These are phyloP conservation scores for Haplosporangium sp. DNA, from an alignment of 371 early-diverging fungal genomes.

Conservation along the genomic window DNA sequence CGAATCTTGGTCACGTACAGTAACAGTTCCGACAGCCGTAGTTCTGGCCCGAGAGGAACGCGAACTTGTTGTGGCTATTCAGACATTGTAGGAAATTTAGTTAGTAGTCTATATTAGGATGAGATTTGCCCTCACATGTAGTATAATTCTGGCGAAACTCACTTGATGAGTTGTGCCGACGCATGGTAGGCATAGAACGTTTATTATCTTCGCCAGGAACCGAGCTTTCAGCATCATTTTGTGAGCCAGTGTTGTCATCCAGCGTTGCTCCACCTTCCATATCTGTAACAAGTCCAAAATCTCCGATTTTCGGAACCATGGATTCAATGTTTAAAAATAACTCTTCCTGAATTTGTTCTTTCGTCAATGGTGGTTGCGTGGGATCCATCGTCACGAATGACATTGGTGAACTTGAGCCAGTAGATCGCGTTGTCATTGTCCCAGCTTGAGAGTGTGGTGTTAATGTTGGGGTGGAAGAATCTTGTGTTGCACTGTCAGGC, in stretches of 20 bases:
- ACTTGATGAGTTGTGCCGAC: conserved; percentile 35
- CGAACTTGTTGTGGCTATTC: conserved; percentile 43
- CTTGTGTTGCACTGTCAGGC: conserved; percentile 3
- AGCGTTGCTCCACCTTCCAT: conserved; percentile 53
- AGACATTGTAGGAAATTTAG: no score
- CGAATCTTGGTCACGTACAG: conserved; percentile 17
- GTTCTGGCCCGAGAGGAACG: conserved; percentile 50
- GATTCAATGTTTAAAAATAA: conserved; percentile 61
- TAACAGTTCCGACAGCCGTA: conserved; percentile 53
- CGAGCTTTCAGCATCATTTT: neutral
- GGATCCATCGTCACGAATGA: neutral
- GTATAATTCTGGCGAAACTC: neutral
- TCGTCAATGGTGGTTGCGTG: conserved; percentile 17
- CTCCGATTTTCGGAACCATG: conserved; percentile 84
- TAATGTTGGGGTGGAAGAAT: neutral
- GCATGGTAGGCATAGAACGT: conserved; percentile 13
- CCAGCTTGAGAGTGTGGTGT: conserved; percentile 1
- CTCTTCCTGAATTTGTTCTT: conserved; percentile 53
- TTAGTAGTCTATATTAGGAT: no score
- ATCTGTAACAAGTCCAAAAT: conserved; percentile 87
- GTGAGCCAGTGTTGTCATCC: conserved; percentile 18
- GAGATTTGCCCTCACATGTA: no score
- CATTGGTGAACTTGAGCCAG: neutral
- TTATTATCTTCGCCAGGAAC: neutral
- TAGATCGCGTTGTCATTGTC: conserved; percentile 2